These are phyloP conservation scores for Alternaria sp. DNA, from an alignment of 2,329 filamentous ascomycete species.

Conservation along the genomic window DNA sequence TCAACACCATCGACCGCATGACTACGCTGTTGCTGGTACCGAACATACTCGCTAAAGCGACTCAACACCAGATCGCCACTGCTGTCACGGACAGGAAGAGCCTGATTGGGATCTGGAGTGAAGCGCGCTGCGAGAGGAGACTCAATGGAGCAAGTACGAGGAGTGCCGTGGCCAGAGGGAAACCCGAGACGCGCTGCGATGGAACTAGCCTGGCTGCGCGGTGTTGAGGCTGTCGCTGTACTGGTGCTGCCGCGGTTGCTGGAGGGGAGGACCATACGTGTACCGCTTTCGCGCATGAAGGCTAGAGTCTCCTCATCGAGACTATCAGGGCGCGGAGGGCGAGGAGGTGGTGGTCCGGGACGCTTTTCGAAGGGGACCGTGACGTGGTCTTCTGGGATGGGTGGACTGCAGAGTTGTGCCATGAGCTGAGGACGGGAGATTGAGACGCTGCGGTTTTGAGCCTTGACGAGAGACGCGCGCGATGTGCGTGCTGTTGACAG, in stretches of 20 bases:
- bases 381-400: slow-evolving; percentile 3
- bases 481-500: background rate
- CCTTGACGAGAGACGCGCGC: slow-evolving; percentile 2
- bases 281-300: slow-evolving; percentile 19
- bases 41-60: slow-evolving; percentile 23
- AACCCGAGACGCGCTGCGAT: slow-evolving; percentile 19
- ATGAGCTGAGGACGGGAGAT: slow-evolving; percentile 24
- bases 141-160: slow-evolving; percentile 7
- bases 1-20: slow-evolving; percentile 17
- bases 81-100: slow-evolving; percentile 19
- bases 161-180: slow-evolving; percentile 12
- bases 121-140: slow-evolving; percentile 20
- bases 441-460: background rate
- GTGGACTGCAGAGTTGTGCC: slow-evolving; percentile 1
- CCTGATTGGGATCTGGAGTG: background rate
- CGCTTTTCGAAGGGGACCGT: slow-evolving; percentile 21
- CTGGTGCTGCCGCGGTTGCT: slow-evolving; percentile 14
- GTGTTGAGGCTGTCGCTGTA: slow-evolving; percentile 9
- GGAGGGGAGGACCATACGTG: slow-evolving; percentile 18
- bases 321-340: slow-evolving; percentile 22
- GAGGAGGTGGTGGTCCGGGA: slow-evolving; percentile 13
- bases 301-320: slow-evolving; percentile 21
- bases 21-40: background rate
- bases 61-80: slow-evolving; percentile 11
- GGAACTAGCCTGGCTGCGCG: slow-evolving; percentile 8